These are phyloP conservation scores for Zychaea mexicana DNA, from an alignment of 371 early-diverging fungal species.

Conservation along the genomic window DNA sequence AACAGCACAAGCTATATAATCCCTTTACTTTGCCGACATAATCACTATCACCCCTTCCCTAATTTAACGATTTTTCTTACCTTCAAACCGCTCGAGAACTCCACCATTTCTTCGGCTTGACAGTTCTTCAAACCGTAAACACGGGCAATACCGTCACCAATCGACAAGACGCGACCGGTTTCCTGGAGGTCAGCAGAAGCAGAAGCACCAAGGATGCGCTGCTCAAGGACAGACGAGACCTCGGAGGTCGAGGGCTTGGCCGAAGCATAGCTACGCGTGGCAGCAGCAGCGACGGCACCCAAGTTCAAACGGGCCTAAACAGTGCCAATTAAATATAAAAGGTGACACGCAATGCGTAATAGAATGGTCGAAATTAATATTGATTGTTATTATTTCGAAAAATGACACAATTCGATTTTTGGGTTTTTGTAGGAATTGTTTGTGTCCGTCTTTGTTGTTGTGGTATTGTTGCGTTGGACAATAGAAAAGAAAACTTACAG, in stretches of 20 bases:
- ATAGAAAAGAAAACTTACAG: conserved; percentile 49
- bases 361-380: not conserved
- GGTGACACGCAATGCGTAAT: conserved; percentile 2
- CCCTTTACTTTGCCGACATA: not conserved
- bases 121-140: conserved; percentile 93
- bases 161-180: conserved; percentile 96
- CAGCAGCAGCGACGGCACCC: conserved; percentile 54
- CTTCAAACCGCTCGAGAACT: conserved; percentile 95
- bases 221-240: conserved; percentile 88
- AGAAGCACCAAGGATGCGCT: conserved; percentile 85
- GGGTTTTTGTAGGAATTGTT: not conserved
- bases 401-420: too few relatives aligned
- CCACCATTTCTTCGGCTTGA: conserved; percentile 98
- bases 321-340: conserved; percentile 4
- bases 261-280: conserved; percentile 43
- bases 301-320: conserved; percentile 63
- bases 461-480: too few relatives aligned
- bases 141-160: conserved; percentile 99
- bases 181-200: conserved; percentile 85
- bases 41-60: not conserved
- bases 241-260: conserved; percentile 75
- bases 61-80: conserved; percentile 29
- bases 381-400: not conserved
- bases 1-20: too few relatives aligned
- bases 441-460: not conserved